A percentile compares a stretch with the other conserved stretches of the same genome.
These are phyloP conservation scores for Alternaria sp. DNA, from an alignment of 2,329 filamentous ascomycete species.

Conservation along the genomic window DNA sequence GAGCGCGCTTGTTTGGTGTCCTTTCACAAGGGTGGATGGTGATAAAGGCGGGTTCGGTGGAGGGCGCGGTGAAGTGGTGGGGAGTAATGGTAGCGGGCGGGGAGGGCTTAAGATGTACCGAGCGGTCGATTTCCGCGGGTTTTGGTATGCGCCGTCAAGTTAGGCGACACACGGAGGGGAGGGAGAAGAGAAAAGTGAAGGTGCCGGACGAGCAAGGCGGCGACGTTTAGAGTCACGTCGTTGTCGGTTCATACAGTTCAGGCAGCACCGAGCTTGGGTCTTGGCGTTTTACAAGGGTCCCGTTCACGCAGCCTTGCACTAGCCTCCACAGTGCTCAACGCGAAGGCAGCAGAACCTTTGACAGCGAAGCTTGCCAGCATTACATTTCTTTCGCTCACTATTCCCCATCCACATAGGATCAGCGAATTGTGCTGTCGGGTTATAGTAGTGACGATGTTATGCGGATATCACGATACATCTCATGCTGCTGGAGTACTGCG, in stretches of 20 bases:
- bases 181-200: conserved; percentile 21
- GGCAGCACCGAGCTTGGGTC: conserved; percentile 36
- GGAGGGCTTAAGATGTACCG: conserved; percentile 4
- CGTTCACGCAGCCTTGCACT: conserved; percentile 16
- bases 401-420: too few relatives aligned
- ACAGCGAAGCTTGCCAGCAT: background rate
- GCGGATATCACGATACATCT: too few relatives aligned
- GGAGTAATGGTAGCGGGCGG: conserved; percentile 4
- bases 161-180: background rate
- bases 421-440: background rate
- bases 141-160: background rate
- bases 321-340: conserved; percentile 5
- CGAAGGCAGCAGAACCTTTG: background rate
- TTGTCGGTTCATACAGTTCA: conserved; percentile 29
- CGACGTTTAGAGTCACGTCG: conserved; percentile 31
- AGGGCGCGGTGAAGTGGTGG: conserved; percentile 12
- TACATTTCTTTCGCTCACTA: background rate
- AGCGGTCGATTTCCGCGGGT: background rate
- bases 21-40: conserved; percentile 1
- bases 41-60: background rate
- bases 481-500: background rate
- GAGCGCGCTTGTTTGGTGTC: background rate
- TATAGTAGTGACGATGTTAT: background rate
- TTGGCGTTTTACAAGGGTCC: conserved; percentile 23
- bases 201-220: conserved; percentile 22